Evolutionary conservation across 805 yeast species (phyloP).

Genomic region (Candida ficus): DNA sequence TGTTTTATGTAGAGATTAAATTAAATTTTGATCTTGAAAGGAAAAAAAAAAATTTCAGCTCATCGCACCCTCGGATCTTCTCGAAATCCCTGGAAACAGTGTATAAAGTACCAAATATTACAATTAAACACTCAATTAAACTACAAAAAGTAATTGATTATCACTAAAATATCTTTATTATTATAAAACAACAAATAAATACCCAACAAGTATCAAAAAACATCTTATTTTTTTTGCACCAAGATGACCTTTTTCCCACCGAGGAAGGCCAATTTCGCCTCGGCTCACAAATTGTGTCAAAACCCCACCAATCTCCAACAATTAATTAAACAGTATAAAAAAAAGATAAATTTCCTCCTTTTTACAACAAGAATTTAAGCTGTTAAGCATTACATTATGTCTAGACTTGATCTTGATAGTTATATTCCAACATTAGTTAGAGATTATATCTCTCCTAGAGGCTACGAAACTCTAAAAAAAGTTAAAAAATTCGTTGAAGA

Average conservation of each 20-base stretch:
- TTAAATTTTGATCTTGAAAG: neutral
- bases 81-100: too few relatives aligned
- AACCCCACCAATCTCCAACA: constrained; percentile 5
- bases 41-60: constrained; percentile 1
- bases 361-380: neutral
- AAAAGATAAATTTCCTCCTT: neutral
- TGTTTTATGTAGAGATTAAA: too few relatives aligned
- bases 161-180: too few relatives aligned
- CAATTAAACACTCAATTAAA: too few relatives aligned
- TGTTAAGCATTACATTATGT: neutral
- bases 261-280: neutral
- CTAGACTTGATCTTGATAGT: constrained; percentile 16
- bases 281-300: constrained; percentile 3
- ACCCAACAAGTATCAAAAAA: too few relatives aligned
- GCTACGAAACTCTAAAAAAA: constrained; percentile 27
- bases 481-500: constrained; percentile 49
- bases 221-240: too few relatives aligned
- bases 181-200: too few relatives aligned
- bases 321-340: too few relatives aligned
- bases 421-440: constrained; percentile 33
- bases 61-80: too few relatives aligned
- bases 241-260: too few relatives aligned
- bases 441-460: constrained; percentile 30
- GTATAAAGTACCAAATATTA: too few relatives aligned
- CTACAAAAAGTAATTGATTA: too few relatives aligned